Percentiles rank a stretch among this genome's conserved stretches.
phyloP scores from a whole-genome alignment of 768 basidiomycete genomes.

The Kwoniella botswanensis region DNA sequence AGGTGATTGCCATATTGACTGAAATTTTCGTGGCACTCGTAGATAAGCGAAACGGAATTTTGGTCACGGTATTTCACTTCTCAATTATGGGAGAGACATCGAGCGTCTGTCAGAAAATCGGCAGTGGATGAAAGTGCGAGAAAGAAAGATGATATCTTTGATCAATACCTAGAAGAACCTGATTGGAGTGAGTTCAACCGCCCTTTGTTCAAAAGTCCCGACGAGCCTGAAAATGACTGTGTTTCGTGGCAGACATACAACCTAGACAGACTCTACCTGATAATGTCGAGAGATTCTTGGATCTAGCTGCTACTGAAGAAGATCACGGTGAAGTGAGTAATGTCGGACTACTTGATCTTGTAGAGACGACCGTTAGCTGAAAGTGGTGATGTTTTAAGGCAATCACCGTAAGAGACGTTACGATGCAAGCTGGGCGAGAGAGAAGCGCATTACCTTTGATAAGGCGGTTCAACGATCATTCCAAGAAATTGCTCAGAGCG shows the following conservation, averaged over 20 bases:
- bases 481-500: conserved; percentile 74
- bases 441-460: conserved; percentile 87
- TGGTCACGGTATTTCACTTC: conserved; percentile 98
- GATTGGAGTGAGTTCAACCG: conserved; percentile 74
- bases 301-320: conserved; percentile 83
- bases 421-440: conserved; percentile 94
- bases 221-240: not conserved
- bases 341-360: not conserved
- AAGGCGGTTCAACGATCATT: conserved; percentile 96
- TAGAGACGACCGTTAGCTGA: not conserved
- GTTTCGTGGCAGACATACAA: conserved; percentile 29
- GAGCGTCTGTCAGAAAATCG: conserved; percentile 86
- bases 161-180: conserved; percentile 92
- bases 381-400: conserved; percentile 63
- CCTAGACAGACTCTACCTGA: conserved; percentile 31
- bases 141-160: conserved; percentile 90
- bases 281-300: conserved; percentile 74
- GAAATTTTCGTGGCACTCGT: conserved; percentile 13
- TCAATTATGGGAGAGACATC: conserved; percentile 91
- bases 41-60: conserved; percentile 90
- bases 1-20: too few species aligned
- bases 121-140: conserved; percentile 72
- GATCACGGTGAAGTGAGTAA: conserved; percentile 81
- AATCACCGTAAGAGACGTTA: conserved; percentile 85
- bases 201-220: not conserved